These are phyloP conservation scores for Jaltomata sinuosa DNA, from an alignment of 257 asterid genomes.

Conservation along the genomic window DNA sequence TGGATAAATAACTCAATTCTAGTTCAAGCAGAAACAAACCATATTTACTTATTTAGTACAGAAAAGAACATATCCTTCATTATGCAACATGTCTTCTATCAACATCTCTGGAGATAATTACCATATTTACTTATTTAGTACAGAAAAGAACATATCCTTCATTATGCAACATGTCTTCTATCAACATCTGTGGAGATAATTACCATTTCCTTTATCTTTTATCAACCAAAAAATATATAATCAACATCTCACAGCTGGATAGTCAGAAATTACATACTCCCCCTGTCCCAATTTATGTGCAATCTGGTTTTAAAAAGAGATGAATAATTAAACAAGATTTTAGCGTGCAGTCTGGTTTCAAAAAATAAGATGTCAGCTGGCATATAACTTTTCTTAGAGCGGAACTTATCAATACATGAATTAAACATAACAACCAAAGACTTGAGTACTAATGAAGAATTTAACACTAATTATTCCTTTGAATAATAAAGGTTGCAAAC, in stretches of 20 bases:
- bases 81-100: too few species aligned
- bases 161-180: too few species aligned
- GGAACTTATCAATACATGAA: background rate
- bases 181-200: too few species aligned
- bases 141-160: background rate
- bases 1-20: background rate
- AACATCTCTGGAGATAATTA: too few species aligned
- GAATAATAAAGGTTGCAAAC: background rate
- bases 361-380: background rate
- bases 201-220: too few species aligned
- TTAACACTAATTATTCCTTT: background rate
- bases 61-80: background rate
- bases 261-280: too few species aligned
- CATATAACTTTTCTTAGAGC: background rate
- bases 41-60: background rate
- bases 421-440: background rate
- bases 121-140: background rate
- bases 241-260: too few species aligned
- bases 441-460: background rate
- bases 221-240: too few species aligned
- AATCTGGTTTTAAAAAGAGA: too few species aligned
- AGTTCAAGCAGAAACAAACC: background rate
- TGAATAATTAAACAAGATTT: background rate
- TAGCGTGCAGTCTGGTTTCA: background rate
- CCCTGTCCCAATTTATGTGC: too few species aligned